Conservation (phyloP, 371 early-diverging fungal species). For the Mycotypha africana region DNA sequence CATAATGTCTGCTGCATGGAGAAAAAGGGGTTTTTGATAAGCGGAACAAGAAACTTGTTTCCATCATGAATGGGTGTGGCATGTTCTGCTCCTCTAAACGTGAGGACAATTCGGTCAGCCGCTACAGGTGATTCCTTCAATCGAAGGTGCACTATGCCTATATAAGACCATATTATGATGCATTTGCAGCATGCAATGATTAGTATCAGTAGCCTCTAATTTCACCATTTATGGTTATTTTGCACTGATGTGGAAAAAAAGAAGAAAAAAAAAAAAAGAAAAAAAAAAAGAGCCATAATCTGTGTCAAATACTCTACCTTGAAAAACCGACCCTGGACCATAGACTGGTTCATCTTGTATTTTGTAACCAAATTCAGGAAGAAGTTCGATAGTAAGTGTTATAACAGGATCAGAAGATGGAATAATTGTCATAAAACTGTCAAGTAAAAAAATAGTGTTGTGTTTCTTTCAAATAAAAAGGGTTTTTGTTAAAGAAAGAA, state of each 20-base stretch:
- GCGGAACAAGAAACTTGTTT: slow-evolving; percentile 11
- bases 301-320: slow-evolving; percentile 31
- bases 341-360: slow-evolving; percentile 29
- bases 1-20: slow-evolving; percentile 29
- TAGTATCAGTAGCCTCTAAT: background rate
- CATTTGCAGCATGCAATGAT: background rate
- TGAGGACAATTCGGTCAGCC: slow-evolving; percentile 20
- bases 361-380: slow-evolving; percentile 40
- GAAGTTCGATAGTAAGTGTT: slow-evolving; percentile 21
- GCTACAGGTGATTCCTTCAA: slow-evolving; percentile 14
- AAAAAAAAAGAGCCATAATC: background rate
- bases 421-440: slow-evolving; percentile 12
- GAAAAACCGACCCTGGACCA: slow-evolving; percentile 40
- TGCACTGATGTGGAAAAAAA: no score
- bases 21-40: slow-evolving; percentile 19
- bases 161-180: background rate
- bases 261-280: background rate
- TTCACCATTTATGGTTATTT: background rate
- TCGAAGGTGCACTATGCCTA: slow-evolving; percentile 22
- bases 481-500: no score
- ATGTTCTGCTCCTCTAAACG: slow-evolving; percentile 25
- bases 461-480: background rate
- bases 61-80: slow-evolving; percentile 17
- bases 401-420: slow-evolving; percentile 8
- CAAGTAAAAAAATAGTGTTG: background rate